Evolutionary conservation across 1,284 basidiomycete genomes (phyloP).

Genomic region (Irpex sp.): DNA sequence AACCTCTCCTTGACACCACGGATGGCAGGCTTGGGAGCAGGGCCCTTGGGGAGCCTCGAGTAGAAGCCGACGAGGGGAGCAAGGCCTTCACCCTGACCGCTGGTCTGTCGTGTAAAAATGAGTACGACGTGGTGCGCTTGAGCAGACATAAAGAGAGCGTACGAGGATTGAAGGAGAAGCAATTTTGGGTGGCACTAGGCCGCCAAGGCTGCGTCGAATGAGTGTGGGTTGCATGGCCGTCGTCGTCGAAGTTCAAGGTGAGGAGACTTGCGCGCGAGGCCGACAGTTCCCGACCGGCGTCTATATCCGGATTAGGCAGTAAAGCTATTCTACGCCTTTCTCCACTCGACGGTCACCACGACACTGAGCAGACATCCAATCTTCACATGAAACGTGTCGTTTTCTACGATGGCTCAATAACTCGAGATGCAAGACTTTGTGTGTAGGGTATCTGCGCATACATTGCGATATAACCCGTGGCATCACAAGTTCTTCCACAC

Average conservation of each 20-base stretch:
- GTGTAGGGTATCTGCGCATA: too few species aligned
- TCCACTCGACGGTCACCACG: too few species aligned
- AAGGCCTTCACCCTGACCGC: conserved; percentile 83
- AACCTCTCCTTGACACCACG: conserved; percentile 83
- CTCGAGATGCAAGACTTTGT: too few species aligned
- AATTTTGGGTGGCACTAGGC: conserved; percentile 94
- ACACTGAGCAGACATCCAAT: too few species aligned
- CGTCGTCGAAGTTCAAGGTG: conserved; percentile 20
- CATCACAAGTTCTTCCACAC: too few species aligned
- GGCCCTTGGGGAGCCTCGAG: conserved; percentile 90
- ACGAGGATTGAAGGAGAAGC: conserved; percentile 91
- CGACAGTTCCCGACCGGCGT: conserved; percentile 4
- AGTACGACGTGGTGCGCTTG: not conserved
- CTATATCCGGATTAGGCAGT: too few species aligned
- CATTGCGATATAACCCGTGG: too few species aligned
- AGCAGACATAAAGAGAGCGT: conserved; percentile 19
- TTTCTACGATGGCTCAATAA: too few species aligned
- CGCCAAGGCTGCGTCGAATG: conserved; percentile 83
- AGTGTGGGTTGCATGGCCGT: conserved; percentile 84
- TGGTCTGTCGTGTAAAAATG: conserved; percentile 23
- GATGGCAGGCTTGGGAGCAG: conserved; percentile 67
- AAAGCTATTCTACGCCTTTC: too few species aligned
- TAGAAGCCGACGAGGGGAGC: conserved; percentile 93
- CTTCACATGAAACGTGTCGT: too few species aligned
- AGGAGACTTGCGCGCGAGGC: not conserved